Conservation (phyloP, 306 rosid genomes). For the Castanea sativa region DNA sequence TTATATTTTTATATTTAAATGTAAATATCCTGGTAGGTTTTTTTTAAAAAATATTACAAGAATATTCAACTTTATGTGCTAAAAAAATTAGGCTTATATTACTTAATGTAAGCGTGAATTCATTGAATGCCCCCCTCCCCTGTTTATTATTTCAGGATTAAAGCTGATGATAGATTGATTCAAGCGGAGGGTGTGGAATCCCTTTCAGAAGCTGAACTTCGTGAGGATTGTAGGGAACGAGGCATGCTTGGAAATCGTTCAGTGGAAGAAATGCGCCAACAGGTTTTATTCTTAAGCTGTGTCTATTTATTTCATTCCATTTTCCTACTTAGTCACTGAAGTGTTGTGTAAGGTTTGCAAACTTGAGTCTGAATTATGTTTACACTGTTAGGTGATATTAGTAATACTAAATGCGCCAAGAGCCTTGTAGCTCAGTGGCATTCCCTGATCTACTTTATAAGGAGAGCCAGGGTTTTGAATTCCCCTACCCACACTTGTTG, state of each 20-base stretch:
- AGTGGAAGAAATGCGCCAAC: constrained; percentile 96
- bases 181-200: constrained; percentile 93
- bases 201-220: constrained; percentile 91
- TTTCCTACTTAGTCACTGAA: constrained; percentile 6
- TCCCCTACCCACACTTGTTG: too few species aligned
- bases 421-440: too few species aligned
- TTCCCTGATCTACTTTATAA: too few species aligned
- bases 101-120: neutral
- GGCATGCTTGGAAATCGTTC: constrained; percentile 97
- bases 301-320: constrained; percentile 13
- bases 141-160: constrained; percentile 51
- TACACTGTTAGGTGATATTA: neutral
- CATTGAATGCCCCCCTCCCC: neutral
- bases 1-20: neutral
- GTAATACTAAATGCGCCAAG: neutral
- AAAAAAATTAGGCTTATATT: neutral
- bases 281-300: constrained; percentile 47
- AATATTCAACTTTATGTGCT: neutral
- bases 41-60: neutral
- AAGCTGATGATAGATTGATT: constrained; percentile 85
- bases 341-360: constrained; percentile 9
- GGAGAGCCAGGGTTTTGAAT: too few species aligned
- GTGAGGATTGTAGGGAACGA: constrained; percentile 94
- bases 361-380: neutral
- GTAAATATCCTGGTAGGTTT: neutral